Percentiles rank a stretch among this genome's conserved stretches.
Conservation (phyloP, 2,329 filamentous ascomycete genomes). For the Sporothrix curviconia region DNA sequence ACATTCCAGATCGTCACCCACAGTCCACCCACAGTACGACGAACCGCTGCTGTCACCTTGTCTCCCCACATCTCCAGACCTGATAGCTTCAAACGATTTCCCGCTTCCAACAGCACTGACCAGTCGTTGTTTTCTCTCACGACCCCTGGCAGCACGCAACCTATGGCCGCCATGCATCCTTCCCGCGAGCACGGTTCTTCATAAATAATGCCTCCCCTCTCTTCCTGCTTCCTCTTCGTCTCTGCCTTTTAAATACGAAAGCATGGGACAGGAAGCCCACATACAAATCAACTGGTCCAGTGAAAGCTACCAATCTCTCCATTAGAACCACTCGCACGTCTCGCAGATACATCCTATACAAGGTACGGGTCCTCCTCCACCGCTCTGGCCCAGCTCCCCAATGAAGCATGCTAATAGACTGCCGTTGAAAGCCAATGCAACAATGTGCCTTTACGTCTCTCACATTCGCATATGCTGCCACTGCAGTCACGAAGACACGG, state of each 20-base stretch:
- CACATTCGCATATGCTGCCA: constrained; percentile 32
- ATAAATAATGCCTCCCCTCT: background rate
- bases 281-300: constrained; percentile 1
- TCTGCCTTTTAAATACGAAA: background rate
- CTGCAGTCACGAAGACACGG: constrained; percentile 33
- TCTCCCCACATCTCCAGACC: background rate
- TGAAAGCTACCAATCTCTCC: no score
- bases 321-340: no score
- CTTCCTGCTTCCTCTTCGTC: no score
- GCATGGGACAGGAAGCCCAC: background rate
- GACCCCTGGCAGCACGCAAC: constrained; percentile 8
- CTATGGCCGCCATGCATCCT: background rate
- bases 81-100: background rate
- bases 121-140: background rate
- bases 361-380: background rate
- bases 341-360: no score
- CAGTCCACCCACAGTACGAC: background rate
- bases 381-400: background rate
- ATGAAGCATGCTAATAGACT: no score
- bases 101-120: background rate
- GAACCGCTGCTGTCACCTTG: background rate
- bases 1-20: background rate
- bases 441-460: constrained; percentile 36
- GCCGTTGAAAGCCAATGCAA: background rate
- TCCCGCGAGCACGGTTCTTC: background rate